Percentiles rank a stretch among this genome's conserved stretches.
Evolutionary conservation across 208 protist species (phyloP).

Genomic region (Borovskyia barvae): DNA sequence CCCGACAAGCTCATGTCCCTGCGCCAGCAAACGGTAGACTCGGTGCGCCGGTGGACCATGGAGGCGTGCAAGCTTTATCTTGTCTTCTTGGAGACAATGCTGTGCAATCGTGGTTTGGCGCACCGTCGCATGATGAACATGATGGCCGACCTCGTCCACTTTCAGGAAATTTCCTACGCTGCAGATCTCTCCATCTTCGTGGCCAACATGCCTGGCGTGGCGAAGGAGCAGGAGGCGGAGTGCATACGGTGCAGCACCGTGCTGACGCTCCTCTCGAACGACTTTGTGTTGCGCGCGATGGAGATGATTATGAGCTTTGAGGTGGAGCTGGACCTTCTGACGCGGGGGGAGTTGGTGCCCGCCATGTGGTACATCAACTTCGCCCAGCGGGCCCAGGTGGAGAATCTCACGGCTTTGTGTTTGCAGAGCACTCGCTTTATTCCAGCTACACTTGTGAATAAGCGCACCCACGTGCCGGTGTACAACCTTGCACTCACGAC

Average conservation of each 20-base stretch:
- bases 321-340: slow-evolving; percentile 76
- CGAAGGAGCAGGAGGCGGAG: slow-evolving; percentile 46
- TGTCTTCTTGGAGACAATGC: slow-evolving; percentile 76
- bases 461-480: slow-evolving; percentile 66
- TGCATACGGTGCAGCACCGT: slow-evolving; percentile 47
- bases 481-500: slow-evolving; percentile 81
- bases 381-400: slow-evolving; percentile 54
- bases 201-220: slow-evolving; percentile 38
- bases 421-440: slow-evolving; percentile 57
- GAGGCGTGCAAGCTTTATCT: slow-evolving; percentile 73
- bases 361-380: slow-evolving; percentile 83
- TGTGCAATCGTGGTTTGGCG: slow-evolving; percentile 83
- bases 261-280: slow-evolving; percentile 70
- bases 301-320: slow-evolving; percentile 65
- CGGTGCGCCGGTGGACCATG: slow-evolving; percentile 53
- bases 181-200: slow-evolving; percentile 75
- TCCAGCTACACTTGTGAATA: slow-evolving; percentile 78
- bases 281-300: slow-evolving; percentile 68
- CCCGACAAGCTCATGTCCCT: slow-evolving; percentile 44
- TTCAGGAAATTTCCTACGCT: slow-evolving; percentile 74
- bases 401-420: slow-evolving; percentile 64
- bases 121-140: slow-evolving; percentile 79
- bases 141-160: slow-evolving; percentile 45
- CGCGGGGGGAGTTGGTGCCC: slow-evolving; percentile 65
- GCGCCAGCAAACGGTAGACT: slow-evolving; percentile 66